Evolutionary conservation across 352 stramenopile genomes (phyloP).

Genomic region (Globisporangium nodosum): DNA sequence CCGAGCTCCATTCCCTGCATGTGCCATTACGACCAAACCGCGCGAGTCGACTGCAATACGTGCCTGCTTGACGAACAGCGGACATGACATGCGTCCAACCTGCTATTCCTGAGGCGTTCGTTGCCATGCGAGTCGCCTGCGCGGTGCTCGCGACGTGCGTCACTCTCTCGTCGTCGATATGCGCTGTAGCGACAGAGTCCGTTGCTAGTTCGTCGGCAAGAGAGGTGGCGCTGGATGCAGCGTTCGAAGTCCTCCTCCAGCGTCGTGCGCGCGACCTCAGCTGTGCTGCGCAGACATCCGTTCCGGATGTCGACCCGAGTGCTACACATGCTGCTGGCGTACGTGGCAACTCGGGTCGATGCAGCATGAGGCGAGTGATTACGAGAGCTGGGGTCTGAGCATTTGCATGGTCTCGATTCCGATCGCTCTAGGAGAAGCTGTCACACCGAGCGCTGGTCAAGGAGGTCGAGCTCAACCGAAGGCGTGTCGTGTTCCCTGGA

Average conservation of each 20-base stretch:
- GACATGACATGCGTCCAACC: too few species aligned
- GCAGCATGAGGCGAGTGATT: too few species aligned
- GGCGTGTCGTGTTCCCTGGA: neutral
- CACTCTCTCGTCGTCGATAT: neutral
- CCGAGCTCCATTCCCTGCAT: too few species aligned
- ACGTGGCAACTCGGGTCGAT: neutral
- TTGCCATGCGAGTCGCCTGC: neutral
- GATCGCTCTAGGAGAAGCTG: neutral
- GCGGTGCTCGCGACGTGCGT: neutral
- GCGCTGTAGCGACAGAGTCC: too few species aligned
- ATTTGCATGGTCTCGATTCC: too few species aligned
- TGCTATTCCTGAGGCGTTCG: neutral
- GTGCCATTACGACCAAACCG: too few species aligned
- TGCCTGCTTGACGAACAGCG: too few species aligned
- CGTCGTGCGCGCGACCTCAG: neutral
- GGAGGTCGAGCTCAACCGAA: conserved; percentile 8
- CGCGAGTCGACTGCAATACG: too few species aligned
- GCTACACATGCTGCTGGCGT: neutral
- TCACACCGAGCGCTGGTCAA: conserved; percentile 3
- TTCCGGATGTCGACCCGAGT: neutral
- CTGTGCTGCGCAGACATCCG: too few species aligned
- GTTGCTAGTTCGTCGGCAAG: neutral
- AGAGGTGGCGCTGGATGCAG: conserved; percentile 3
- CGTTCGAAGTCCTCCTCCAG: neutral
- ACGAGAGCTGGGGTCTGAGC: too few species aligned